Evolutionary conservation across 2,329 filamentous ascomycete species (phyloP).

Genomic region (Didymella pinodella): DNA sequence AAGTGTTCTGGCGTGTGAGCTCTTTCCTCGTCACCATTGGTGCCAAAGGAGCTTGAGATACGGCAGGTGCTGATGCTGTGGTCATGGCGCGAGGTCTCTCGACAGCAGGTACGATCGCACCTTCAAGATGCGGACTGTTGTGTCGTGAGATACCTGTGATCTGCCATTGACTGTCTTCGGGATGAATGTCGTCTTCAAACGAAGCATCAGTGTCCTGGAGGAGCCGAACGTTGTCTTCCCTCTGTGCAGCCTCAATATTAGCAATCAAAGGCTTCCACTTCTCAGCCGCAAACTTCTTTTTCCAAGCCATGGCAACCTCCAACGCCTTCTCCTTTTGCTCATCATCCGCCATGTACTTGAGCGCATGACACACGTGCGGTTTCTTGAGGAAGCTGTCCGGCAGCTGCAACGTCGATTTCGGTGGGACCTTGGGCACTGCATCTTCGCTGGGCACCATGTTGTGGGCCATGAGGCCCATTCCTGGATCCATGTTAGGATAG

Average conservation of each 20-base stretch:
- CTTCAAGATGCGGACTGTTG: background rate
- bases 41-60: background rate
- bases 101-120: background rate
- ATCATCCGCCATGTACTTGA: constrained; percentile 22
- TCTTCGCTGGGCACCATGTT: constrained; percentile 2
- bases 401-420: constrained; percentile 3
- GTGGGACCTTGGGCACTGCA: background rate
- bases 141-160: background rate
- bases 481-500: constrained; percentile 11
- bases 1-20: constrained; percentile 5
- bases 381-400: constrained; percentile 17
- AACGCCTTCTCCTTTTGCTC: constrained; percentile 21
- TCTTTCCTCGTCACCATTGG: background rate
- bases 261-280: constrained; percentile 19
- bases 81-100: constrained; percentile 9
- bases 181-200: background rate
- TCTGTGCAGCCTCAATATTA: constrained; percentile 8
- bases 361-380: constrained; percentile 25
- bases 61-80: constrained; percentile 6
- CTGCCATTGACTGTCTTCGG: background rate
- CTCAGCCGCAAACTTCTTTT: constrained; percentile 22
- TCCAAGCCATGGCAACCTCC: constrained; percentile 22
- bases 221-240: constrained; percentile 12
- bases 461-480: constrained; percentile 6
- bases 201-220: background rate